Base-by-base conservation (phyloP, 148 eudicot species). In the Talinum fruticosum region DNA sequence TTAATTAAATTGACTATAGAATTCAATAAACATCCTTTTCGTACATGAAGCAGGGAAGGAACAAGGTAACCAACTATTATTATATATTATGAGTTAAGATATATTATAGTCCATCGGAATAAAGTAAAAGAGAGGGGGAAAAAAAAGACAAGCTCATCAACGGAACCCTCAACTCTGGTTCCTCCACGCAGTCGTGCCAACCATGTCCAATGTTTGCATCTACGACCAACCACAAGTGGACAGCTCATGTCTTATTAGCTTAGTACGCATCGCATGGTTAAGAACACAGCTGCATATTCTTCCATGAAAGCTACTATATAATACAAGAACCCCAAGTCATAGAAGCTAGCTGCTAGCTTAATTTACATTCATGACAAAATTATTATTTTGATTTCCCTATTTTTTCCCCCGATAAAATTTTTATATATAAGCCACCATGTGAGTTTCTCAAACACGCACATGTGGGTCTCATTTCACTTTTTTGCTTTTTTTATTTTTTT, bases 391-490 rank as follows among this genome's bases (percentile, higher is more conserved):
- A 53, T 76, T n/a, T 41, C 51, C 51, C 32, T 75, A 38, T 76
- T 26, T 78, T n/a, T 47, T 30, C 35, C 65, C 49, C 30, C 12
- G 23, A n/a, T 24, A 24, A 26, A 32, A 32, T 12, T 77, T 66
- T 49, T 71, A 74, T 19, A 33, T 47, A 37, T 69, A 18, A 81
- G 68, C 74, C 28, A 81, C 78, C 87, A 88, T 90, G 88, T 88
- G 89, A 80, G 82, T 76, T 88, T 74, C 75, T 69, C 82, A 76
- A 80, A 72, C 72, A 73, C 35, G 89, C 86, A 78, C 90, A 83
- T 83, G 89, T 79, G 75, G 2, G 75, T 76, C 80, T 62, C 69
- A 44, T 66, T 74, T 57, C 29, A 10, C 38, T 14, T 54, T 38
- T 67, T 29, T 64, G 51, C 44, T 44, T 77, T 79, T 64, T 44